phyloP scores from a whole-genome alignment of 192 early-diverging fungal species.

The Neocallimastix lanati region DNA sequence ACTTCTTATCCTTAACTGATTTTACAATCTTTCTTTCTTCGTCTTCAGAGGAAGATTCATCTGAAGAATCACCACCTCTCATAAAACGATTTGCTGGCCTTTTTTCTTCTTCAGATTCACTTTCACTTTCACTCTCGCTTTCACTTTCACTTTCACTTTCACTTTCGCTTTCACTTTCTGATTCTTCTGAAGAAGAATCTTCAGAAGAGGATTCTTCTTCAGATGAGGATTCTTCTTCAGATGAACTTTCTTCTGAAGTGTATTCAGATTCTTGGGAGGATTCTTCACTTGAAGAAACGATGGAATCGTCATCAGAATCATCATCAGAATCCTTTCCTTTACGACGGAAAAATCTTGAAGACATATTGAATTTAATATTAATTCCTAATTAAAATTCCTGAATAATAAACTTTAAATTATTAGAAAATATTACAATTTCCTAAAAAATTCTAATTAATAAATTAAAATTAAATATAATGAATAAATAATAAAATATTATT shows the following conservation, averaged over 20 bases:
- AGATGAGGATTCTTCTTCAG: conserved; percentile 4
- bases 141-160: background rate
- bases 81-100: background rate
- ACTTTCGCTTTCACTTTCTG: conserved; percentile 1
- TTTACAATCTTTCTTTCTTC: conserved; percentile 57
- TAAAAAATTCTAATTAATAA: background rate
- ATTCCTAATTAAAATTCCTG: background rate
- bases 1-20: conserved; percentile 70
- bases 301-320: conserved; percentile 13
- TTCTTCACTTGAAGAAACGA: conserved; percentile 14
- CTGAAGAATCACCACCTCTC: conserved; percentile 2
- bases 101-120: conserved; percentile 1
- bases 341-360: background rate
- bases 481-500: background rate
- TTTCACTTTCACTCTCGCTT: background rate
- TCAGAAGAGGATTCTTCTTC: conserved; percentile 13
- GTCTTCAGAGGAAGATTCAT: conserved; percentile 4
- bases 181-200: background rate
- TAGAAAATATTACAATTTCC: background rate
- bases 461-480: background rate
- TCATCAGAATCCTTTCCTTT: conserved; percentile 5
- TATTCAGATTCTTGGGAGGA: conserved; percentile 2
- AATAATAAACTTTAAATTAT: background rate
- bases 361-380: background rate
- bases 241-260: conserved; percentile 1